Evolutionary conservation across 768 basidiomycete species (phyloP).

Genomic region (Podaxis rugospora): DNA sequence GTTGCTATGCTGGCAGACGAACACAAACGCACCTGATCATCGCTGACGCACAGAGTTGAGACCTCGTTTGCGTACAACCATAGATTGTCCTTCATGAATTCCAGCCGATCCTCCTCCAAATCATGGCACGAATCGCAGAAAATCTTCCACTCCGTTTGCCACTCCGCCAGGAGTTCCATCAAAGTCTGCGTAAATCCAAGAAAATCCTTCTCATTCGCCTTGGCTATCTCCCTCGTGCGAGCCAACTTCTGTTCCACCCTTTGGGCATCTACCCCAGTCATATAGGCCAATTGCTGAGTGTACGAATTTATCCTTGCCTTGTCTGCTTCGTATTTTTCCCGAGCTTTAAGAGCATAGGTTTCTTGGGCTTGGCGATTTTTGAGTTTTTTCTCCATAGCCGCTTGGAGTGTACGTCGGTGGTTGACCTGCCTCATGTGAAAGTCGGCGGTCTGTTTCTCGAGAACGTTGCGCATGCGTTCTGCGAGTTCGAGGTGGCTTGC

Average conservation of each 20-base stretch:
- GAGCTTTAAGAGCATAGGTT: constrained; percentile 77
- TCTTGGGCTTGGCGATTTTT: constrained; percentile 85
- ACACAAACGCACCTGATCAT: constrained; percentile 71
- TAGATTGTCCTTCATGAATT: constrained; percentile 89
- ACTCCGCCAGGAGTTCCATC: constrained; percentile 67
- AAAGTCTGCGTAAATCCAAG: constrained; percentile 73
- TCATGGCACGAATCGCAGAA: constrained; percentile 98
- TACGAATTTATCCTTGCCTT: constrained; percentile 87
- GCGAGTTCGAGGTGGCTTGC: constrained; percentile 69
- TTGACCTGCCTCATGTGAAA: constrained; percentile 64
- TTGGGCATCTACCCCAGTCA: constrained; percentile 87
- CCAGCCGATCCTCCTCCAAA: constrained; percentile 90
- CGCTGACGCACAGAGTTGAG: constrained; percentile 90
- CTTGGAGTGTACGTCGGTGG: constrained; percentile 66
- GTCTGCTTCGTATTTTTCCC: constrained; percentile 87
- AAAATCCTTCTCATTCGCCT: constrained; percentile 89
- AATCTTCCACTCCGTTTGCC: constrained; percentile 91
- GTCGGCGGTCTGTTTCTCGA: constrained; percentile 60
- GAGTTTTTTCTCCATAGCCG: constrained; percentile 80
- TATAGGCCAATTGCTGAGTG: constrained; percentile 77
- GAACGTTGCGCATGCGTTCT: constrained; percentile 61
- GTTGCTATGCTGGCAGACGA: no score
- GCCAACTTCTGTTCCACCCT: constrained; percentile 81
- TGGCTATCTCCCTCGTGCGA: constrained; percentile 80
- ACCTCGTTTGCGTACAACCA: constrained; percentile 96